Percentiles rank a stretch among this genome's conserved stretches.
Conservation (phyloP, 2,329 filamentous ascomycete species). For the Leptodontidium sp. region DNA sequence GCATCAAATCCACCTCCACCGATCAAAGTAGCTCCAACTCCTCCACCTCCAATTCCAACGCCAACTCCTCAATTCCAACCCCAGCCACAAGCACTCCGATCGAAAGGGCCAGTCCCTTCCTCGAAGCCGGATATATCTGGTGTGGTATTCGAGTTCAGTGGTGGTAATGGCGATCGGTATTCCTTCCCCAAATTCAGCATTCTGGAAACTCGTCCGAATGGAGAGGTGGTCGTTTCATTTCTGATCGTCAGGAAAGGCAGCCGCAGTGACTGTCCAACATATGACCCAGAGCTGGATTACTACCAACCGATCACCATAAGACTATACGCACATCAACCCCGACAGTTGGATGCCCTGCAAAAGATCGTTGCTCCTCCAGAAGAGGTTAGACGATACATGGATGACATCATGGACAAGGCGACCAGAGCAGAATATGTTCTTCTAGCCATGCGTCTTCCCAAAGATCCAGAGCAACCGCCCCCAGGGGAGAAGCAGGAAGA, state of each 20-base stretch:
- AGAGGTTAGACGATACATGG: slow-evolving; percentile 72
- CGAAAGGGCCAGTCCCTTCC: slow-evolving; percentile 64
- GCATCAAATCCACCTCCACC: slow-evolving; percentile 39
- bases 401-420: slow-evolving; percentile 74
- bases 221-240: slow-evolving; percentile 76
- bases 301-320: slow-evolving; percentile 78
- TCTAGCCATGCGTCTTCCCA: slow-evolving; percentile 71
- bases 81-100: slow-evolving; percentile 63
- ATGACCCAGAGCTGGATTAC: slow-evolving; percentile 72
- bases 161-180: slow-evolving; percentile 76
- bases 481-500: slow-evolving; percentile 31
- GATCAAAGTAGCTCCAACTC: slow-evolving; percentile 1
- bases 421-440: slow-evolving; percentile 73
- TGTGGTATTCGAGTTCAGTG: slow-evolving; percentile 73
- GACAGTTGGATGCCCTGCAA: slow-evolving; percentile 66
- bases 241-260: slow-evolving; percentile 78
- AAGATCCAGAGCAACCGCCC: slow-evolving; percentile 41
- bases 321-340: slow-evolving; percentile 61
- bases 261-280: slow-evolving; percentile 65
- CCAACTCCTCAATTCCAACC: slow-evolving; percentile 38
- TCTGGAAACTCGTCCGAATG: slow-evolving; percentile 69
- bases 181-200: slow-evolving; percentile 82
- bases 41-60: slow-evolving; percentile 26
- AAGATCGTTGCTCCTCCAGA: slow-evolving; percentile 69
- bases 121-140: slow-evolving; percentile 68